These are phyloP conservation scores for Pseudevernia furfuracea DNA, from an alignment of 495 filamentous ascomycete species.

Conservation along the genomic window DNA sequence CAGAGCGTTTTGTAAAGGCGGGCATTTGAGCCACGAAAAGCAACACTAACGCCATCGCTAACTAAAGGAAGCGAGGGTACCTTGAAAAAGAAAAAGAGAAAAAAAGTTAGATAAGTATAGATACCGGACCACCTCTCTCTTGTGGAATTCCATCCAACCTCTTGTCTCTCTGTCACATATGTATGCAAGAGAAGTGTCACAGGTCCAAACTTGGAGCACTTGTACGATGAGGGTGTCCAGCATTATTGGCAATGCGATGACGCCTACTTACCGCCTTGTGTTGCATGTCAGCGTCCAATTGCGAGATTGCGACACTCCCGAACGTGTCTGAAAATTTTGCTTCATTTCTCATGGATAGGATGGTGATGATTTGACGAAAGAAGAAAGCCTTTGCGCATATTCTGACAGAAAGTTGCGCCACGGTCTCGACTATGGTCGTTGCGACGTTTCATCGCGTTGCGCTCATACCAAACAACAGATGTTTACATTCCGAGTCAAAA, in stretches of 20 bases:
- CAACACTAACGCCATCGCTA: not conserved
- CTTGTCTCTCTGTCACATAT: not conserved
- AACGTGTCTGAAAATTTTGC: not conserved
- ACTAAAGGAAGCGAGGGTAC: too few relatives aligned
- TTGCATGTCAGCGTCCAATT: not conserved
- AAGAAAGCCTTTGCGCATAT: not conserved
- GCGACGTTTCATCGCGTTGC: conserved; percentile 13
- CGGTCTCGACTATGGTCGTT: too few relatives aligned
- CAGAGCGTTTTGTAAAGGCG: not conserved
- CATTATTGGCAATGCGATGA: not conserved
- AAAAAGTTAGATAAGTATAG: not conserved
- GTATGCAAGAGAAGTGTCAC: not conserved
- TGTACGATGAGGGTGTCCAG: not conserved
- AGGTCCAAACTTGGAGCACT: not conserved
- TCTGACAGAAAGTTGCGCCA: not conserved
- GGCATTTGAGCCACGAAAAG: not conserved
- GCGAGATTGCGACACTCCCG: not conserved
- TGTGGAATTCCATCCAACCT: not conserved
- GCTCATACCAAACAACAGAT: not conserved
- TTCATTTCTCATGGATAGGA: not conserved
- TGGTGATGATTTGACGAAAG: not conserved
- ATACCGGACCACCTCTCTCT: not conserved
- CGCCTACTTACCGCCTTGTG: not conserved
- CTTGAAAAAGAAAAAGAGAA: too few relatives aligned
- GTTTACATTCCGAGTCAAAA: conserved; percentile 7